Evolutionary conservation across 306 rosid species (phyloP).

Genomic region (Luffa acutangula): DNA sequence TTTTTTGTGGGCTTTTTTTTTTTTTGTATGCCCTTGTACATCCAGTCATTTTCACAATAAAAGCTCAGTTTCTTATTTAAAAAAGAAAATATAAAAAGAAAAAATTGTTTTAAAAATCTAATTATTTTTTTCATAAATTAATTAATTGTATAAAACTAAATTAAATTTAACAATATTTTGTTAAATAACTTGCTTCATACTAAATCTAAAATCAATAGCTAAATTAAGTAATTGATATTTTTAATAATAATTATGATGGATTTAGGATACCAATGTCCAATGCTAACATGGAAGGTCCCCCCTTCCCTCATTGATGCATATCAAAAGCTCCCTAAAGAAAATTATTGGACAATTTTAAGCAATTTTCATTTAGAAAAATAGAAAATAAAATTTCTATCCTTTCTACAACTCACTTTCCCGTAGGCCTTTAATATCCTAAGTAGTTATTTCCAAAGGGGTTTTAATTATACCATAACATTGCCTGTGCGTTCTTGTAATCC

Average conservation of each 20-base stretch:
- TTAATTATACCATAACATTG: not conserved
- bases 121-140: not conserved
- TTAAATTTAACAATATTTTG: not conserved
- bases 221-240: not conserved
- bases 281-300: not conserved
- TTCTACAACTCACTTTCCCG: not conserved
- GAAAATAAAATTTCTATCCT: not conserved
- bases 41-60: too few relatives aligned
- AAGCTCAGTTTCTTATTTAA: too few relatives aligned
- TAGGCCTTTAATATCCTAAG: not conserved
- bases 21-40: too few relatives aligned
- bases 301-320: not conserved
- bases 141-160: not conserved
- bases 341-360: not conserved
- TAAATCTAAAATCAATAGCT: not conserved
- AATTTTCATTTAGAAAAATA: not conserved
- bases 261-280: not conserved
- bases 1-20: too few relatives aligned
- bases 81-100: too few relatives aligned
- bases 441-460: not conserved
- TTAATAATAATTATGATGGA: not conserved
- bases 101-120: not conserved
- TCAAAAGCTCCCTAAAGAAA: not conserved
- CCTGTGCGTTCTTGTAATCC: not conserved
- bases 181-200: not conserved